phyloP scores from a whole-genome alignment of 2,329 filamentous ascomycete genomes.

The Cytospora schulzeri region DNA sequence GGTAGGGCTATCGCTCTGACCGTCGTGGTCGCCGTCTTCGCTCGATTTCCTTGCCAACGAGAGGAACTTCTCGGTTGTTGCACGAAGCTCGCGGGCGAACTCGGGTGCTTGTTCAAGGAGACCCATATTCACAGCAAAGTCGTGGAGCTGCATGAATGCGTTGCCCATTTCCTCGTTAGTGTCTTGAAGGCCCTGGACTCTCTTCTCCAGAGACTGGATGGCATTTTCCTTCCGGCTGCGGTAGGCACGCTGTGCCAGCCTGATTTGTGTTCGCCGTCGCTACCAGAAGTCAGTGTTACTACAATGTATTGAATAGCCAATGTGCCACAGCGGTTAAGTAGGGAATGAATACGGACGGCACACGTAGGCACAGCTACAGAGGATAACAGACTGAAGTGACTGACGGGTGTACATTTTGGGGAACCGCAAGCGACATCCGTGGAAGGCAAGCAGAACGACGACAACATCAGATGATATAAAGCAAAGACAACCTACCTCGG shows the following conservation, averaged over 20 bases:
- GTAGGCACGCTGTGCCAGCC: slow-evolving; percentile 83
- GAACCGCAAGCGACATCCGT: background rate
- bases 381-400: background rate
- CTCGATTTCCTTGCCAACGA: slow-evolving; percentile 52
- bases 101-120: slow-evolving; percentile 59
- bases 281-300: slow-evolving; percentile 38
- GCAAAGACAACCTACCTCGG: slow-evolving; percentile 65
- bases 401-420: background rate
- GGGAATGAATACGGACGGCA: background rate
- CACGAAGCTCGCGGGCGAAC: slow-evolving; percentile 58
- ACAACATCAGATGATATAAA: slow-evolving; percentile 19
- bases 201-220: slow-evolving; percentile 71
- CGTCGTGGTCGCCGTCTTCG: slow-evolving; percentile 40
- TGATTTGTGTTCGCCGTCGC: slow-evolving; percentile 85
- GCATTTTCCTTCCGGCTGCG: slow-evolving; percentile 82
- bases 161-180: slow-evolving; percentile 75
- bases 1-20: slow-evolving; percentile 27
- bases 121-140: slow-evolving; percentile 60
- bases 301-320: background rate
- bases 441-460: background rate
- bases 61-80: slow-evolving; percentile 60
- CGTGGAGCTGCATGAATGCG: slow-evolving; percentile 68
- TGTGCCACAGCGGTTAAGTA: no score
- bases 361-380: background rate
- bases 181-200: slow-evolving; percentile 68